Percentiles rank a stretch among this genome's conserved stretches.
phyloP scores from a whole-genome alignment of 2,329 filamentous ascomycete species.

The Fusarium albosuccineum region DNA sequence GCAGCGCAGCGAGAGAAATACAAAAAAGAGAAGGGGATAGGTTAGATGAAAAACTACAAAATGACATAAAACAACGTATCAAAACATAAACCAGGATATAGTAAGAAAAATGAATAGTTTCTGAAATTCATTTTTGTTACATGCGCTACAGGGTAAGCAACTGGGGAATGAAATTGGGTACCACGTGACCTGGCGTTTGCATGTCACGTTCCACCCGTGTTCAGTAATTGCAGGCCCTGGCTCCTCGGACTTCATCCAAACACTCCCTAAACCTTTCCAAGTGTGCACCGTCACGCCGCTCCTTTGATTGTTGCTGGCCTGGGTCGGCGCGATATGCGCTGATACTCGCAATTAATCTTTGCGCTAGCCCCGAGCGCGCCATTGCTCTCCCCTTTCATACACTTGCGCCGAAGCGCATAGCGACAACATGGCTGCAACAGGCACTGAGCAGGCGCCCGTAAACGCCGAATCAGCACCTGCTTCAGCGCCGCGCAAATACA shows the following conservation, averaged over 20 bases:
- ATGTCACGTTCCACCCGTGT: slow-evolving; percentile 37
- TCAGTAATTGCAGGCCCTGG: background rate
- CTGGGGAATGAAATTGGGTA: background rate
- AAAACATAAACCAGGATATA: too few relatives aligned
- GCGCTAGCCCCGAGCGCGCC: slow-evolving; percentile 27
- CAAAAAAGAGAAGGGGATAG: too few relatives aligned
- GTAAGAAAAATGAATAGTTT: too few relatives aligned
- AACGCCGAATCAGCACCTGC: slow-evolving; percentile 31
- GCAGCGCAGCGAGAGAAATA: too few relatives aligned
- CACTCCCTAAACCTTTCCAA: slow-evolving; percentile 13
- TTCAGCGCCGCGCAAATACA: slow-evolving; percentile 65
- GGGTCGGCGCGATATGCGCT: slow-evolving; percentile 33
- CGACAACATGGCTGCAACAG: slow-evolving; percentile 40
- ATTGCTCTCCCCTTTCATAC: slow-evolving; percentile 23
- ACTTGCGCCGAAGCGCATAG: slow-evolving; percentile 15
- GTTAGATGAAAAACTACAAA: too few relatives aligned
- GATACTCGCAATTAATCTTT: slow-evolving; percentile 18
- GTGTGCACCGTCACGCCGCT: background rate
- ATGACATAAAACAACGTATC: too few relatives aligned
- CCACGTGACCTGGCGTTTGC: slow-evolving; percentile 47
- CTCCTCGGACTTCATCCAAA: slow-evolving; percentile 8
- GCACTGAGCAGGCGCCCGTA: slow-evolving; percentile 37
- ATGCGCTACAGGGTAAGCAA: background rate
- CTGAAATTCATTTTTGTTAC: too few relatives aligned
- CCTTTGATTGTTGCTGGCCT: background rate